A percentile compares a stretch with the other conserved stretches of the same genome.
These are phyloP conservation scores for Phytophthora chlamydospora DNA, from an alignment of 352 stramenopile genomes.

Conservation along the genomic window DNA sequence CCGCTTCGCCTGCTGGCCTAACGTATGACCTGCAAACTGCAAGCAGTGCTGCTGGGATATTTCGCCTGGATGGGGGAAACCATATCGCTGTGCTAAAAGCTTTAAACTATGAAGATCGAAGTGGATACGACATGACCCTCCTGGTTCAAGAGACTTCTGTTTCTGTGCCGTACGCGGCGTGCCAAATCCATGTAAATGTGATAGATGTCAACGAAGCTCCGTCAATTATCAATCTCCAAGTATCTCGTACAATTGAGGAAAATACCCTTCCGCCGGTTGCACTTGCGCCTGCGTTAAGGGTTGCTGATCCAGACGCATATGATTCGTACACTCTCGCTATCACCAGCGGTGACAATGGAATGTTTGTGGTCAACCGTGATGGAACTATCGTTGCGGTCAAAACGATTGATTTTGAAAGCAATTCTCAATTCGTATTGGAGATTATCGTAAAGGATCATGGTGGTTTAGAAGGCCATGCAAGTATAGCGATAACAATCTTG, in stretches of 20 bases:
- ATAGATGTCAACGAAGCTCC: slow-evolving; percentile 61
- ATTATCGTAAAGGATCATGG: slow-evolving; percentile 47
- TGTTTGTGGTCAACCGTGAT: slow-evolving; percentile 53
- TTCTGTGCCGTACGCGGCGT: slow-evolving; percentile 23
- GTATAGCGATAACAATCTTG: slow-evolving; percentile 37
- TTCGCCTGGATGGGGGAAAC: slow-evolving; percentile 23
- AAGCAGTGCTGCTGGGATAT: slow-evolving; percentile 1
- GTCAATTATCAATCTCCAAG: slow-evolving; percentile 27
- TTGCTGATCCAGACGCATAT: slow-evolving; percentile 50
- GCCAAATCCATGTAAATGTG: slow-evolving; percentile 50
- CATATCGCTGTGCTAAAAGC: slow-evolving; percentile 20
- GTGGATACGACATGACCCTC: slow-evolving; percentile 28
- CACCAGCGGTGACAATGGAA: slow-evolving; percentile 34
- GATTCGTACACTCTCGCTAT: slow-evolving; percentile 52
- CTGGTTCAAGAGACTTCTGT: slow-evolving; percentile 29
- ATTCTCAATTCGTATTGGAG: slow-evolving; percentile 41
- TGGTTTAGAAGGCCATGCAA: slow-evolving; percentile 36
- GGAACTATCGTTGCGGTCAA: slow-evolving; percentile 44
- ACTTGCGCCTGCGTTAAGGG: slow-evolving; percentile 33
- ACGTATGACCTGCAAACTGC: slow-evolving; percentile 19
- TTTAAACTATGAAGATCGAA: slow-evolving; percentile 26
- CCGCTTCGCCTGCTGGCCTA: slow-evolving; percentile 23
- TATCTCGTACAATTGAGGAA: slow-evolving; percentile 41
- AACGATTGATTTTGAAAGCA: slow-evolving; percentile 50
- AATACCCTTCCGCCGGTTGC: slow-evolving; percentile 43